Base-by-base conservation (phyloP, 306 rosid species). In the Trifolium repens region DNA sequence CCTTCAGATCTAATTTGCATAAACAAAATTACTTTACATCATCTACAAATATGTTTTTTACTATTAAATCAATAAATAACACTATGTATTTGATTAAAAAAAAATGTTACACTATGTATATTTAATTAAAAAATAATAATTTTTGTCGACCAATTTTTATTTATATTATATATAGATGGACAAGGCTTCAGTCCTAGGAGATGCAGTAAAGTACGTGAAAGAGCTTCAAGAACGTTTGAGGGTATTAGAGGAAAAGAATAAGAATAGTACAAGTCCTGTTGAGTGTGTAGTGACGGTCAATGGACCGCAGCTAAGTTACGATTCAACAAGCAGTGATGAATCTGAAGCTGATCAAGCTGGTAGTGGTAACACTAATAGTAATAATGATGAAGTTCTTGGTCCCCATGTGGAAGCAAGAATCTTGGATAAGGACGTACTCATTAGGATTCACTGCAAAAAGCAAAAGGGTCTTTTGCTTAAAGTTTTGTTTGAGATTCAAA, bases 141-240 rank as follows among this genome's bases (percentile, higher is more conserved):
- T 22, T 22, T 22, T 22, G 24, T 22, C 1, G 24, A 22, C 1
- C 1, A 22, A 22, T 22, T 22, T 1, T 22, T 22, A 22, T 22
- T 22, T 1, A 1, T 22, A 22, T 22, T 4, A 12, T 32, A 1
- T 66, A 19, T 62, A 89, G 96, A 80, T 83, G 88, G 94, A 91
- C 76, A 91, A 88, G 85, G 92, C 87, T 67, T 85, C 96, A 3
- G 93, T 93, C 9, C 85, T 93, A 8, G 91, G 87, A 78, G 98
- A 91, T 37, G 86, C 93, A 3, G 81, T 89, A 0, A 85, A 84
- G 72, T 87, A 93, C 72, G 80, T 89, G 85, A 88, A 91, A 50
- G 74, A 88, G 72, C 89, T 93, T 6, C 86, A 89, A 75, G 88
- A 84, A 52, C 85, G 87, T 6, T 54, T 93, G 58, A 85, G 15